Base-by-base conservation (phyloP, 768 basidiomycete species). In the Mycena galericulata region DNA sequence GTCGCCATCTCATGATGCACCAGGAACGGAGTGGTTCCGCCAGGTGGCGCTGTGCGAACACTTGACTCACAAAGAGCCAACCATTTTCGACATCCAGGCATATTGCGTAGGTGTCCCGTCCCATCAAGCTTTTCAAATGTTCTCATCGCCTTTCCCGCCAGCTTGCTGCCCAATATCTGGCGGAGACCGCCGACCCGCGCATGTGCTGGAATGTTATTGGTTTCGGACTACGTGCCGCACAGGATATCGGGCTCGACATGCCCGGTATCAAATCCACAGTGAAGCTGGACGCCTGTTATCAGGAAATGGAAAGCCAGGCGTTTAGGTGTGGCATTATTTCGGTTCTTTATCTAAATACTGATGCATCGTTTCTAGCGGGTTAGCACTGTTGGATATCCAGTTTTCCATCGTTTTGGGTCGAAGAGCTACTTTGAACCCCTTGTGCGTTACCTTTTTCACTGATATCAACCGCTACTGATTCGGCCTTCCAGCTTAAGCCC, bases 261-360 rank as follows among this genome's bases (percentile, higher is more conserved):
- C 79, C 50, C 68, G 59, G 7, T 61, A 76, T 84, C 76, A 57
- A 64, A 73, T n/a, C 12, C 5, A 18, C 70, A 73, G 27, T 75
- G 68, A 74, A 76, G 15, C 82, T 81, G 2, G 83, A 79, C 5
- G 78, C 81, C 10, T 29, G 46, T 12, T 90, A 94, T 68, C 85
- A 90, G 59, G 92, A 95, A 75, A 82, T 92, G 29, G 93, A 91
- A 87, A 92, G 91, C 74, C 85, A 89, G 20, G 87, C 86, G 10
- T 90, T 89, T 69, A 90, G 89, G 88, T 63, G 22, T 0, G 86
- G 56, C 43, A 12, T 45, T 8, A 7, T n/a, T 22, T n/a, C 43
- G n/a, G 6, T 15, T 45, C 43, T 7, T 20, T 7, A 45, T 36
- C 6, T n/a, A n/a, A n/a, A n/a, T 36, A 36, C 34, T 36, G 8